phyloP scores from a whole-genome alignment of 2,329 filamentous ascomycete genomes.

The Leptosphaerulina australis region DNA sequence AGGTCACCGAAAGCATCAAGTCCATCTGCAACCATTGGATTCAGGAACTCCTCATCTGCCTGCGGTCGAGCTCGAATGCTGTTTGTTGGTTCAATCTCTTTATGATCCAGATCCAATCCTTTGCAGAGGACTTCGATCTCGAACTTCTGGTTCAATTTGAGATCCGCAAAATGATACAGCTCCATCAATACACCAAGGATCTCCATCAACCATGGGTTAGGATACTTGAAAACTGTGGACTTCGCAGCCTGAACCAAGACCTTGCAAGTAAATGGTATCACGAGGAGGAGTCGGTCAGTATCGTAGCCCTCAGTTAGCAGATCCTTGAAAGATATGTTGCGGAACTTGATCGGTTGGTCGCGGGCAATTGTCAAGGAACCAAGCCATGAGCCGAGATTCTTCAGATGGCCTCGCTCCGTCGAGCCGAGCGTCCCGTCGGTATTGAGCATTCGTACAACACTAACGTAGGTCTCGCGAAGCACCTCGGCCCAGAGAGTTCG shows the following conservation, averaged over 20 bases:
- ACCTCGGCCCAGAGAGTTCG: constrained; percentile 83
- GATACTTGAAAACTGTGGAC: constrained; percentile 88
- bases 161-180: constrained; percentile 87
- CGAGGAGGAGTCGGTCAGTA: constrained; percentile 86
- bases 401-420: constrained; percentile 84
- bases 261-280: constrained; percentile 98
- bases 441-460: constrained; percentile 85
- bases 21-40: constrained; percentile 65
- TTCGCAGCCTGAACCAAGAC: constrained; percentile 82
- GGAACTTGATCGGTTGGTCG: constrained; percentile 93
- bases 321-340: constrained; percentile 96
- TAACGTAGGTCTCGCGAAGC: constrained; percentile 89
- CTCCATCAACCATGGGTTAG: constrained; percentile 98
- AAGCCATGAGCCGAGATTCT: constrained; percentile 93
- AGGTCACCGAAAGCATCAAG: constrained; percentile 84
- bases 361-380: constrained; percentile 90
- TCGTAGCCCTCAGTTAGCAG: constrained; percentile 92
- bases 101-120: constrained; percentile 88
- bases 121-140: constrained; percentile 98
- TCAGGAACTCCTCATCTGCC: constrained; percentile 64
- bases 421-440: constrained; percentile 85
- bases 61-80: constrained; percentile 79
- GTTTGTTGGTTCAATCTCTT: constrained; percentile 83
- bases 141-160: constrained; percentile 97
- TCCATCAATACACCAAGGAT: constrained; percentile 90